A percentile compares a stretch with the other conserved stretches of the same genome.
Evolutionary conservation across 2,329 filamentous ascomycete species (phyloP).

Genomic region (Hypoxylon sp.): DNA sequence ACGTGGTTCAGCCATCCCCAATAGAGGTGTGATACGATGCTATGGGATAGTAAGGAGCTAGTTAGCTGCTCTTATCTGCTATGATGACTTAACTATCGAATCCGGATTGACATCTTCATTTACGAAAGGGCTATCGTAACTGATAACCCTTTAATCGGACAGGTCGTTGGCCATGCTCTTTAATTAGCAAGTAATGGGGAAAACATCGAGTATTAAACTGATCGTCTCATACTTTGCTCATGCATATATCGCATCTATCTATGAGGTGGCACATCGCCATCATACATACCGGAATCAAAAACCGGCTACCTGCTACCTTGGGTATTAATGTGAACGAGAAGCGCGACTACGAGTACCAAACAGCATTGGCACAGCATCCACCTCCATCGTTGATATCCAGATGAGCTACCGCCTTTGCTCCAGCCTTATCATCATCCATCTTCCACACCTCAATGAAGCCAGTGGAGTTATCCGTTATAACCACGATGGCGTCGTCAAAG

Average conservation of each 20-base stretch:
- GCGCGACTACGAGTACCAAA: constrained; percentile 42
- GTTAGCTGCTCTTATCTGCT: not conserved
- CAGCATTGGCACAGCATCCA: constrained; percentile 51
- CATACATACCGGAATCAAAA: not conserved
- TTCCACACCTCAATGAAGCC: constrained; percentile 57
- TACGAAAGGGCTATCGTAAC: not conserved
- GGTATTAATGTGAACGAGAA: not conserved
- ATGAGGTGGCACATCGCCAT: not conserved
- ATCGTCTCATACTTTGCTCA: not conserved
- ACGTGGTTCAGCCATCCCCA: too few relatives aligned
- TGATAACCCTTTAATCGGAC: not conserved
- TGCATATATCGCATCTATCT: not conserved
- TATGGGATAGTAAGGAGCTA: too few relatives aligned
- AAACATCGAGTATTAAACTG: not conserved
- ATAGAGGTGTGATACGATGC: too few relatives aligned
- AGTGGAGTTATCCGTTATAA: constrained; percentile 55
- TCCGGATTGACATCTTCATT: not conserved
- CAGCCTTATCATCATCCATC: constrained; percentile 39
- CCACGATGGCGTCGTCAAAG: constrained; percentile 54
- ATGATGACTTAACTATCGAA: not conserved
- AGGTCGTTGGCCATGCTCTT: not conserved
- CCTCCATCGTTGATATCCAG: constrained; percentile 46
- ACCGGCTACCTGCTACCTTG: not conserved
- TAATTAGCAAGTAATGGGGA: not conserved
- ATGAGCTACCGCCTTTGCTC: constrained; percentile 38